These are phyloP conservation scores for Solanum chiquidenum DNA, from an alignment of 257 asterid genomes.

Conservation along the genomic window DNA sequence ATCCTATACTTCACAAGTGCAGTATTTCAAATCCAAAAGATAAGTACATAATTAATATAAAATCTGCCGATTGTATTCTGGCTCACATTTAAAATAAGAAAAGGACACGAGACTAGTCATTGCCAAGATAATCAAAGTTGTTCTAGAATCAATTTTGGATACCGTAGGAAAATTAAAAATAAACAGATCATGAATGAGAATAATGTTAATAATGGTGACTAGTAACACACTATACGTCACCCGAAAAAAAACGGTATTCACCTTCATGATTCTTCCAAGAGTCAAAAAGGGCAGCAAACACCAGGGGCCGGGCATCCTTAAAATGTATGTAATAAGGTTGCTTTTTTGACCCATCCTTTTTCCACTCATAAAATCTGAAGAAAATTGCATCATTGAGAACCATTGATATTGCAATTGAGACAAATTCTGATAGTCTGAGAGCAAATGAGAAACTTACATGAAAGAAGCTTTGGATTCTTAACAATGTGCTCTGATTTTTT, in stretches of 20 bases:
- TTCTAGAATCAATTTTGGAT: background rate
- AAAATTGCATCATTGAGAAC: background rate
- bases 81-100: background rate
- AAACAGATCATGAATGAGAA: background rate
- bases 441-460: background rate
- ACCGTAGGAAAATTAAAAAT: background rate
- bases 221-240: background rate
- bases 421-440: background rate
- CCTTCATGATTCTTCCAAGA: conserved; percentile 86
- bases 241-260: conserved; percentile 8
- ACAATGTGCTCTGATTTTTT: background rate
- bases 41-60: background rate
- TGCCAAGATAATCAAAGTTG: background rate
- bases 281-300: conserved; percentile 84
- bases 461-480: background rate
- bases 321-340: conserved; percentile 83
- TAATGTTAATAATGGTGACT: background rate
- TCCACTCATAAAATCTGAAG: conserved; percentile 93
- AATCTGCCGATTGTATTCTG: background rate
- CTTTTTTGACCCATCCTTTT: conserved; percentile 76
- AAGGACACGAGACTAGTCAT: background rate
- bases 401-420: background rate
- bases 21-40: background rate
- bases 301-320: conserved; percentile 76
- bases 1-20: background rate